phyloP scores from a whole-genome alignment of 257 asterid genomes.

The Solanum bulbocastanum region DNA sequence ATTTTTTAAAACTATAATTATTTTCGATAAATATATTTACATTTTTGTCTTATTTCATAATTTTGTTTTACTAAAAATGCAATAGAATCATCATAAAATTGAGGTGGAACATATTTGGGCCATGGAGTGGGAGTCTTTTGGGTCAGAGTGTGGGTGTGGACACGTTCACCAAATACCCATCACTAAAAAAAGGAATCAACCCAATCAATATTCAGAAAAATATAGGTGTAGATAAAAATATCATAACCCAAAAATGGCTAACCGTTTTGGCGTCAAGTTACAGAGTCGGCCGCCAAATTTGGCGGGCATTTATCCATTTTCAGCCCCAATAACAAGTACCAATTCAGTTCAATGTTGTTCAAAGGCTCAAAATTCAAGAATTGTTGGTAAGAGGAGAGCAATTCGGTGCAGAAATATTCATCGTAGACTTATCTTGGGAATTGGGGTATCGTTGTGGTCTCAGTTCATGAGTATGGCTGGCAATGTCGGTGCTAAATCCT shows the following conservation, averaged over 20 bases:
- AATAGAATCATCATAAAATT: not conserved
- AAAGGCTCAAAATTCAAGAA: not conserved
- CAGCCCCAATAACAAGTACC: conserved; percentile 6
- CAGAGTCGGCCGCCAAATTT: conserved; percentile 16
- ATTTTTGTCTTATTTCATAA: too few relatives aligned
- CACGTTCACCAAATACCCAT: conserved; percentile 4
- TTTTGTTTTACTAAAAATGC: too few relatives aligned
- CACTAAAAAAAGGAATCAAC: not conserved
- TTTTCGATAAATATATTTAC: too few relatives aligned
- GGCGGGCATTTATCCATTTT: conserved; percentile 15
- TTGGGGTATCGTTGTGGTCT: conserved; percentile 56
- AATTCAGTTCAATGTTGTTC: conserved; percentile 13
- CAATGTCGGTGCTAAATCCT: conserved; percentile 38
- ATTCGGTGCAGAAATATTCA: conserved; percentile 18
- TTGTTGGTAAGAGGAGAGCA: conserved; percentile 1
- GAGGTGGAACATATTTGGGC: not conserved
- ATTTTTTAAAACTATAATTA: too few relatives aligned
- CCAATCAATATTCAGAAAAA: not conserved
- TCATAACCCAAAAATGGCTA: conserved; percentile 24
- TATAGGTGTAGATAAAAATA: not conserved
- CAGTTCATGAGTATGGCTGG: conserved; percentile 49
- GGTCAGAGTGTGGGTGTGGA: not conserved
- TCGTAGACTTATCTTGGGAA: conserved; percentile 52
- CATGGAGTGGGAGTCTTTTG: not conserved
- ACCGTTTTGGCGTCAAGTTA: conserved; percentile 28